A percentile compares a stretch with the other conserved stretches of the same genome.
Conservation (phyloP, 306 rosid species). For the Begonia masoniana region DNA sequence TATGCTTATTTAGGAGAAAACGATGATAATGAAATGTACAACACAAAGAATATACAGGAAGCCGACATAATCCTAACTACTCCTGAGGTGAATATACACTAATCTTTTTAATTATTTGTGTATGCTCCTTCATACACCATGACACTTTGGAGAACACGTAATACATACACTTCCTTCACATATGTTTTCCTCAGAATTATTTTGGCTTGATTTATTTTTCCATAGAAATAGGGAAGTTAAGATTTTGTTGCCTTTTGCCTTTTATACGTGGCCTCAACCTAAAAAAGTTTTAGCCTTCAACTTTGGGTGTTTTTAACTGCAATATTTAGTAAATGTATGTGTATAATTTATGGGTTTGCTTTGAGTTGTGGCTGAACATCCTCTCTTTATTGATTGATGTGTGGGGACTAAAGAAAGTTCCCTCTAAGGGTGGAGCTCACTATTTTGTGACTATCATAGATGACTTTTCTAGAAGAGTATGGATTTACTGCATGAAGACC, state of each 20-base stretch:
- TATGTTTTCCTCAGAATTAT: too few relatives aligned
- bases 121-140: too few relatives aligned
- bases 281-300: background rate
- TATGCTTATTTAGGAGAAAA: too few relatives aligned
- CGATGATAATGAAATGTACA: conserved; percentile 43
- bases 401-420: too few relatives aligned
- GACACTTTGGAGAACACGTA: too few relatives aligned
- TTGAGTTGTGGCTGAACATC: conserved; percentile 12
- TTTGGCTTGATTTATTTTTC: too few relatives aligned
- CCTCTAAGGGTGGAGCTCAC: too few relatives aligned
- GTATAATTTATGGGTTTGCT: conserved; percentile 10
- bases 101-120: conserved; percentile 4
- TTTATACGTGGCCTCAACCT: background rate
- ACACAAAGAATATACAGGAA: conserved; percentile 13
- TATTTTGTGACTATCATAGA: too few relatives aligned
- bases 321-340: background rate
- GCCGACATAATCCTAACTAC: conserved; percentile 92
- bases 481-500: too few relatives aligned
- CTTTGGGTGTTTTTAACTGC: background rate
- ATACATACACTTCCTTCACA: too few relatives aligned
- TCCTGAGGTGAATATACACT: conserved; percentile 52
- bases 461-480: too few relatives aligned
- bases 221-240: too few relatives aligned
- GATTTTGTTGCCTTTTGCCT: background rate
- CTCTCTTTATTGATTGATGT: conserved; percentile 2